Conservation (phyloP, 306 rosid genomes). For the Lagenaria siceraria region DNA sequence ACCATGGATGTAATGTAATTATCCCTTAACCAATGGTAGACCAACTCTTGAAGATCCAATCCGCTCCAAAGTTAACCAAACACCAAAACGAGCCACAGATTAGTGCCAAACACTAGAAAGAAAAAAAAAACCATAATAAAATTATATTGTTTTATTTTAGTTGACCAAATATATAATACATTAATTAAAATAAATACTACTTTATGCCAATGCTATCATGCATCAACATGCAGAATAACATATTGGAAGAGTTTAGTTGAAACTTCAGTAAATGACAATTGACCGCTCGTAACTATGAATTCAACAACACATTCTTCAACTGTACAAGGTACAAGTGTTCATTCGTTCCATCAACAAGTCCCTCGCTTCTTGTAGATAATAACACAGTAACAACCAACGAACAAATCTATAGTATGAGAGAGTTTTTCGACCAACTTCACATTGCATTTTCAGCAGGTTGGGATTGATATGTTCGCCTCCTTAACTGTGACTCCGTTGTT, state of each 20-base stretch:
- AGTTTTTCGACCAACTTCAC: not conserved
- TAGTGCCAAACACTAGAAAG: not conserved
- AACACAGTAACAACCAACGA: not conserved
- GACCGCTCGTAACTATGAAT: not conserved
- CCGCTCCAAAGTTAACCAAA: not conserved
- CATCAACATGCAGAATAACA: not conserved
- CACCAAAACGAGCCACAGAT: not conserved
- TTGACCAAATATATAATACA: not conserved
- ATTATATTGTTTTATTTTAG: not conserved
- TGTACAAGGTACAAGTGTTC: conserved; percentile 3
- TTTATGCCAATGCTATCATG: not conserved
- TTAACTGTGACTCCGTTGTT: conserved; percentile 57
- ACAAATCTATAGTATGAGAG: not conserved
- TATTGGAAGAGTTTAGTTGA: not conserved
- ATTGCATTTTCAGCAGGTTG: conserved; percentile 37
- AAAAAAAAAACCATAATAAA: not conserved
- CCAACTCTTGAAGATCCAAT: not conserved
- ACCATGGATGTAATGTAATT: no score
- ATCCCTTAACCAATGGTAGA: no score
- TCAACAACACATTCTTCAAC: not conserved
- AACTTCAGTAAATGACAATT: not conserved
- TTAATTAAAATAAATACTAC: not conserved
- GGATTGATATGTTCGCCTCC: conserved; percentile 87
- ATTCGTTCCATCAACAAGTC: not conserved
- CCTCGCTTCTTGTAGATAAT: not conserved